Base-by-base conservation (phyloP, 768 basidiomycete genomes). In the Solioccasus polychromus region DNA sequence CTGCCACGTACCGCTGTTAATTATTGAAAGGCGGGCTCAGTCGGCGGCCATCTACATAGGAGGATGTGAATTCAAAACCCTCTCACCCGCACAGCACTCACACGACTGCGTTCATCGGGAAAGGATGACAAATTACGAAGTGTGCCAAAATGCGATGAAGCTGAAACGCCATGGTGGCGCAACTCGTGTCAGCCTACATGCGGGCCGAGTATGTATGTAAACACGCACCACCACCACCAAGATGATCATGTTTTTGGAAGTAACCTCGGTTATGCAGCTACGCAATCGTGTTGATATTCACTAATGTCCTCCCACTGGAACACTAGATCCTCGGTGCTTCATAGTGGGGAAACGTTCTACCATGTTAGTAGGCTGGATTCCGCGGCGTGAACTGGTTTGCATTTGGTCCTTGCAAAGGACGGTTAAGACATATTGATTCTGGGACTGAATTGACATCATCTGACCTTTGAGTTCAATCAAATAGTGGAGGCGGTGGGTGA, bases 181-280 rank as follows among this genome's bases (percentile, higher is more conserved):
- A 35, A 34, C 24, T 15, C 25, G 37, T 20, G 42, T 45, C 34
- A 41, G 35, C 30, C 29, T n/a, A n/a, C n/a, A n/a, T n/a, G n/a
- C n/a, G n/a, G n/a, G n/a, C n/a, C n/a, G n/a, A n/a, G n/a, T n/a
- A n/a, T n/a, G n/a, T n/a, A n/a, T n/a, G n/a, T n/a, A 43, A 36
- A 62, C 71, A 51, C 54, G 87, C 87, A 74, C 92, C n/a, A n/a
- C n/a, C n/a, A n/a, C 24, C 92, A 64, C 88, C 89, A 46, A 88
- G 81, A 58, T 31, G 32, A 28, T 88, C 85, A 66, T 89, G 83
- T 59, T 31, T 89, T 89, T 8, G 79, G 77, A 47, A 92, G 92
- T 38, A 91, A 71, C 3, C 73, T 88, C 22, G 18, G 23, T 20
- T 34, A 90, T 85, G 62, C 85, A 84, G 57, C 82, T 85, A 19